A percentile compares a stretch with the other conserved stretches of the same genome.
Evolutionary conservation across 164 flowering plant species (phyloP).

Genomic region (Piper betle): DNA sequence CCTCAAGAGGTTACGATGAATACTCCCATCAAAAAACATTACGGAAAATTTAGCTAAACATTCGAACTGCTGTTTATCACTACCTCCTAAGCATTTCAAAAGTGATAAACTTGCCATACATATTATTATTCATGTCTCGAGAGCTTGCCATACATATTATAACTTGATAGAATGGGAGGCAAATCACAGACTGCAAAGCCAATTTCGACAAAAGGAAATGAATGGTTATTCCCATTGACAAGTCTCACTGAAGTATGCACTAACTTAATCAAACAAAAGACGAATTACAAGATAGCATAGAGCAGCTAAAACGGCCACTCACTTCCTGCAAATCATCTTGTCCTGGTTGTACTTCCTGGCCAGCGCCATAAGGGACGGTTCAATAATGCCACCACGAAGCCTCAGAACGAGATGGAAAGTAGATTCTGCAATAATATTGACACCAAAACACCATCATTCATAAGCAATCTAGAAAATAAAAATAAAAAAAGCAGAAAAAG

Average conservation of each 20-base stretch:
- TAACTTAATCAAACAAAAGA: too few relatives aligned
- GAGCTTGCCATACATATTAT: too few relatives aligned
- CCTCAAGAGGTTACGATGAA: not conserved
- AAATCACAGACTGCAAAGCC: too few relatives aligned
- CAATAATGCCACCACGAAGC: conserved; percentile 19
- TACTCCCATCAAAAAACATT: not conserved
- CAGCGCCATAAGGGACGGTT: conserved; percentile 21
- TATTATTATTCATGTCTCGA: too few relatives aligned
- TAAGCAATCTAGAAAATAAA: too few relatives aligned
- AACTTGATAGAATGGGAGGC: too few relatives aligned
- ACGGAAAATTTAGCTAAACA: not conserved
- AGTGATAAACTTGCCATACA: too few relatives aligned
- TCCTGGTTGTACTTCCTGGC: conserved; percentile 22
- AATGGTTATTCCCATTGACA: too few relatives aligned
- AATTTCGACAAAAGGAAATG: too few relatives aligned
- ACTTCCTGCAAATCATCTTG: conserved; percentile 23
- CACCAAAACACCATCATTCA: not conserved
- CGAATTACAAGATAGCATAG: not conserved
- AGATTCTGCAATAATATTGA: not conserved
- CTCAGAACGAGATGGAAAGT: conserved; percentile 18
- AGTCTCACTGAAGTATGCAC: too few relatives aligned
- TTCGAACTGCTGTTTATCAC: not conserved
- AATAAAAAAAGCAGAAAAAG: too few relatives aligned
- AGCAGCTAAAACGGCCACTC: not conserved
- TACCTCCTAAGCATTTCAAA: not conserved